phyloP scores from a whole-genome alignment of 495 filamentous ascomycete genomes.

The Penicillium arizonense region DNA sequence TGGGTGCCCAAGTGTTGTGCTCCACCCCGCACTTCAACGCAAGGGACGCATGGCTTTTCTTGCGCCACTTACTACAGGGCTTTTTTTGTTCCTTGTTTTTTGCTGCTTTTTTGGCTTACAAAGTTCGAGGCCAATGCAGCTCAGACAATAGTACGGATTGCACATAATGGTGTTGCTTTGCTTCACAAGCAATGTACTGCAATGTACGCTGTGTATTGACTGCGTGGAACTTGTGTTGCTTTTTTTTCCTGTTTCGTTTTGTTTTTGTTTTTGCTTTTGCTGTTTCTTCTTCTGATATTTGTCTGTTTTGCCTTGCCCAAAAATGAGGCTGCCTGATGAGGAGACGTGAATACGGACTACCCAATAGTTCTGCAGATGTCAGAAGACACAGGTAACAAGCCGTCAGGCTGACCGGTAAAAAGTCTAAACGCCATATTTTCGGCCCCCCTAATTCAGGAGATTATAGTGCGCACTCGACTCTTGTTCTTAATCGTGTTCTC shows the following conservation, averaged over 20 bases:
- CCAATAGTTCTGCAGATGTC: neutral
- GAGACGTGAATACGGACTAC: no score
- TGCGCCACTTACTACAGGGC: constrained; percentile 5
- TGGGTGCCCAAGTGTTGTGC: constrained; percentile 5
- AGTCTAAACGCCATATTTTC: neutral
- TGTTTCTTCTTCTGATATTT: neutral
- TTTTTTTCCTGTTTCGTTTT: neutral
- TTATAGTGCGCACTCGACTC: neutral
- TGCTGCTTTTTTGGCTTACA: neutral
- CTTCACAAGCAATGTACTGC: neutral
- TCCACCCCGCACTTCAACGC: constrained; percentile 10
- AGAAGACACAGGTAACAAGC: neutral
- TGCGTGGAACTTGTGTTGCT: neutral
- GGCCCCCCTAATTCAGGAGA: no score
- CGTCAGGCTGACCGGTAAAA: neutral
- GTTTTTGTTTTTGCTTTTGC: no score
- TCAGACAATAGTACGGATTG: neutral
- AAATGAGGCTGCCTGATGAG: neutral
- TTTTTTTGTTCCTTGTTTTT: neutral
- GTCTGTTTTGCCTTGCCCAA: neutral
- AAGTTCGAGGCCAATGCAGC: constrained; percentile 4
- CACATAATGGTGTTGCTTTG: neutral
- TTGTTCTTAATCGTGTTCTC: neutral
- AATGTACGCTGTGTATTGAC: neutral
- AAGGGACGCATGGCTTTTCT: constrained; percentile 9